Conservation (phyloP, 495 filamentous ascomycete genomes). For the Saxophila tyrrhenica region DNA sequence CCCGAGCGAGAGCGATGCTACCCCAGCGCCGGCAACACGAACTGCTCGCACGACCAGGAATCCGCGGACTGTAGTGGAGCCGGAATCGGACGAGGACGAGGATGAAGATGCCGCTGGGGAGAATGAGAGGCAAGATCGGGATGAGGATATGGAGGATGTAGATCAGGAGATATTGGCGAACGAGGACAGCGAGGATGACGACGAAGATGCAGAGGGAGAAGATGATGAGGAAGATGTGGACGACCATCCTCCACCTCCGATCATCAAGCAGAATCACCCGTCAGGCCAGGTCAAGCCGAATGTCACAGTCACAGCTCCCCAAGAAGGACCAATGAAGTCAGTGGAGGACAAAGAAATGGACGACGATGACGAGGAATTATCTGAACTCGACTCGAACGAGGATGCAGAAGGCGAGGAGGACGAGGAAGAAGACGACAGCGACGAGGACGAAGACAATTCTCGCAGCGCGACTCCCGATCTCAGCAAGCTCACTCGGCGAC, state of each 20-base stretch:
- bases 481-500: conserved; percentile 78
- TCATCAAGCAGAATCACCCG: conserved; percentile 35
- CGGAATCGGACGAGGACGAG: conserved; percentile 46
- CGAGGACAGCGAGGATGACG: conserved; percentile 46
- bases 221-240: conserved; percentile 42
- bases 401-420: conserved; percentile 43
- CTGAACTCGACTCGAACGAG: conserved; percentile 45
- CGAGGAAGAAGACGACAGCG: conserved; percentile 35
- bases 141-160: conserved; percentile 40
- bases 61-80: conserved; percentile 33
- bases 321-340: conserved; percentile 34
- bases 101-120: conserved; percentile 8
- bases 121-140: conserved; percentile 19
- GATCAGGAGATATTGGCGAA: conserved; percentile 19
- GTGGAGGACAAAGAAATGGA: conserved; percentile 53
- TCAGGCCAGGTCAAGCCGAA: conserved; percentile 22
- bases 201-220: conserved; percentile 43
- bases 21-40: conserved; percentile 1
- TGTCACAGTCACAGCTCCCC: conserved; percentile 31
- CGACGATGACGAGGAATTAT: conserved; percentile 37
- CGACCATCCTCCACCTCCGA: conserved; percentile 15
- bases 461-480: conserved; percentile 62
- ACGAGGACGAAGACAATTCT: conserved; percentile 57
- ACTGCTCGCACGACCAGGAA: conserved; percentile 2
- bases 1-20: conserved; percentile 27